Percentiles rank a stretch among this genome's conserved stretches.
Evolutionary conservation across 2,329 filamentous ascomycete genomes (phyloP).

Genomic region (Penicillium sp.): DNA sequence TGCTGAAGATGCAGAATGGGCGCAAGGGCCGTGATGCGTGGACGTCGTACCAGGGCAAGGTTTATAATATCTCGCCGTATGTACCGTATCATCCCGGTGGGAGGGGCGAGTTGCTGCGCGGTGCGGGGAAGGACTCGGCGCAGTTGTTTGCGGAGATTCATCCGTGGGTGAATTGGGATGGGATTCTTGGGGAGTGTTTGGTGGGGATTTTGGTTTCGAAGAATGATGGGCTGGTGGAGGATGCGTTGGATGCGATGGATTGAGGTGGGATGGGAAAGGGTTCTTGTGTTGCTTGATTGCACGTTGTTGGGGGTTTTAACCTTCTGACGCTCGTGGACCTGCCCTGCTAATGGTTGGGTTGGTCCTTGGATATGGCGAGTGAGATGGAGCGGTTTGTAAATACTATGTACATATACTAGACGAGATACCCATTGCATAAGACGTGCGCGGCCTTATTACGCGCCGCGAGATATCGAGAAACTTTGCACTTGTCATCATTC

Average conservation of each 20-base stretch:
- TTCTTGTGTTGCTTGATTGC: not conserved
- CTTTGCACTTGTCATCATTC: not conserved
- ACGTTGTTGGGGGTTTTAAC: not conserved
- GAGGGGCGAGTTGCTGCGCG: conserved; percentile 60
- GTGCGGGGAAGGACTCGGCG: conserved; percentile 66
- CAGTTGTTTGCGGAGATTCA: conserved; percentile 65
- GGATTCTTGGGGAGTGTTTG: conserved; percentile 62
- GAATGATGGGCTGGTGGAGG: conserved; percentile 42
- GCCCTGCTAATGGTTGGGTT: not conserved
- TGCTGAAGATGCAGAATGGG: conserved; percentile 77
- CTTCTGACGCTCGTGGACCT: not conserved
- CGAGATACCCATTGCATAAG: conserved; percentile 15
- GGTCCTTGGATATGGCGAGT: conserved; percentile 1
- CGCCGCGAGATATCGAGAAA: not conserved
- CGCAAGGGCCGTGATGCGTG: conserved; percentile 84
- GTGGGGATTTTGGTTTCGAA: conserved; percentile 64
- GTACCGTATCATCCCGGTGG: conserved; percentile 86
- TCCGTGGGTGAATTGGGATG: conserved; percentile 70
- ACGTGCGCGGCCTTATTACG: not conserved
- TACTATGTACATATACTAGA: conserved; percentile 18
- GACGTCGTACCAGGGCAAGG: conserved; percentile 84
- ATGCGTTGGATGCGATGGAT: conserved; percentile 61
- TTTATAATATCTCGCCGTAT: conserved; percentile 94
- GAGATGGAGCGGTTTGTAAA: not conserved
- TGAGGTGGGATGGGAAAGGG: conserved; percentile 33